Conservation (phyloP, 345 rosid genomes). For the Theobroma cacao region DNA sequence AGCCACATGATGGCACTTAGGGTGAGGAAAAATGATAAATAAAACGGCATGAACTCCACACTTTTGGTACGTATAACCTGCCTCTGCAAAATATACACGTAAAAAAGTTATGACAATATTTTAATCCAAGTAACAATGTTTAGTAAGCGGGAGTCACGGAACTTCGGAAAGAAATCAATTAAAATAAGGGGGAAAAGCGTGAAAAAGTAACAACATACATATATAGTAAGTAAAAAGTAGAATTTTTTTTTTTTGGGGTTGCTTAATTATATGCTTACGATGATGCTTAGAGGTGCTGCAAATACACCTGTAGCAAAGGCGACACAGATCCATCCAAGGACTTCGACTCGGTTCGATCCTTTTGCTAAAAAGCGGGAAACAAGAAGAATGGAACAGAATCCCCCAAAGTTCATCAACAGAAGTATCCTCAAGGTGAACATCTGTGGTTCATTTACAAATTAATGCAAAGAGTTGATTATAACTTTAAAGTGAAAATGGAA, state of each 20-base stretch:
- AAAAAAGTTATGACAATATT: neutral
- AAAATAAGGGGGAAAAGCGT: neutral
- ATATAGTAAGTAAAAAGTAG: neutral
- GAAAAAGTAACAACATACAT: neutral
- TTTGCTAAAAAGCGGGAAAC: slow-evolving; percentile 42
- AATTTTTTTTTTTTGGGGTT: neutral
- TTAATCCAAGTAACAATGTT: neutral
- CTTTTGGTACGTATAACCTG: slow-evolving; percentile 49
- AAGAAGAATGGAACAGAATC: slow-evolving; percentile 41
- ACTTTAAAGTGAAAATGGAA: no score
- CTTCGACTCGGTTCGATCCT: slow-evolving; percentile 36
- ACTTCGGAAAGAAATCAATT: neutral
- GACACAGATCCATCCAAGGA: slow-evolving; percentile 58
- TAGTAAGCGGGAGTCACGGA: neutral
- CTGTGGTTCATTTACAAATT: slow-evolving; percentile 27
- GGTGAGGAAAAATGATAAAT: slow-evolving; percentile 50
- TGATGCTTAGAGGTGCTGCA: slow-evolving; percentile 61
- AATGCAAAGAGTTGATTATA: neutral
- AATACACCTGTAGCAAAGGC: slow-evolving; percentile 52
- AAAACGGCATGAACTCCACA: slow-evolving; percentile 71
- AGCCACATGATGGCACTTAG: slow-evolving; percentile 58
- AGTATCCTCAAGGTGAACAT: slow-evolving; percentile 44
- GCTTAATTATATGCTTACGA: slow-evolving; percentile 30
- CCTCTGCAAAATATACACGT: slow-evolving; percentile 24
- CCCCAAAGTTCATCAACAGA: slow-evolving; percentile 47